Evolutionary conservation across 345 rosid genomes (phyloP).

Genomic region (Viola odorata): DNA sequence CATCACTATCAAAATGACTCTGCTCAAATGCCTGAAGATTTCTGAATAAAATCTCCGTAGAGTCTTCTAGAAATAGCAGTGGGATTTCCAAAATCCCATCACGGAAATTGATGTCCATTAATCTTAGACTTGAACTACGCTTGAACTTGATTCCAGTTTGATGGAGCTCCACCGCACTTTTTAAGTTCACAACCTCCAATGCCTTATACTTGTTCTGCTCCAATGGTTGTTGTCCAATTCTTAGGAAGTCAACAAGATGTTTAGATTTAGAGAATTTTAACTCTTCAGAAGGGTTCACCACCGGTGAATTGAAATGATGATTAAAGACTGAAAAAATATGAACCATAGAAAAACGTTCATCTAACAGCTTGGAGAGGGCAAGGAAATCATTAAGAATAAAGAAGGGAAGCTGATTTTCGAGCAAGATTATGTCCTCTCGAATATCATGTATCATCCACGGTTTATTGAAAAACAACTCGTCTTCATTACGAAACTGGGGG

Average conservation of each 20-base stretch:
- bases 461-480: not conserved
- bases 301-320: not conserved
- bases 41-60: not conserved
- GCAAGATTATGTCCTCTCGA: not conserved
- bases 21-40: constrained; percentile 22
- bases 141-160: constrained; percentile 12
- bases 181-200: no score
- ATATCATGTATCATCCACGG: not conserved
- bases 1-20: not conserved
- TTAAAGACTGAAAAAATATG: no score
- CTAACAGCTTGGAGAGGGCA: no score
- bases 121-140: not conserved
- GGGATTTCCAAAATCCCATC: no score
- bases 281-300: not conserved
- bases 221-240: constrained; percentile 1
- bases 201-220: no score
- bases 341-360: no score
- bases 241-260: constrained; percentile 16
- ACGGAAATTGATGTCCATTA: constrained; percentile 16
- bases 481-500: not conserved
- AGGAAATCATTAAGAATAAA: constrained; percentile 23
- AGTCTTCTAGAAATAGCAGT: rapidly evolving
- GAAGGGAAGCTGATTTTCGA: constrained; percentile 33
- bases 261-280: not conserved
- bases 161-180: no score